phyloP scores from a whole-genome alignment of 2,329 filamentous ascomycete genomes.

The Pseudogymnoascus sp. region DNA sequence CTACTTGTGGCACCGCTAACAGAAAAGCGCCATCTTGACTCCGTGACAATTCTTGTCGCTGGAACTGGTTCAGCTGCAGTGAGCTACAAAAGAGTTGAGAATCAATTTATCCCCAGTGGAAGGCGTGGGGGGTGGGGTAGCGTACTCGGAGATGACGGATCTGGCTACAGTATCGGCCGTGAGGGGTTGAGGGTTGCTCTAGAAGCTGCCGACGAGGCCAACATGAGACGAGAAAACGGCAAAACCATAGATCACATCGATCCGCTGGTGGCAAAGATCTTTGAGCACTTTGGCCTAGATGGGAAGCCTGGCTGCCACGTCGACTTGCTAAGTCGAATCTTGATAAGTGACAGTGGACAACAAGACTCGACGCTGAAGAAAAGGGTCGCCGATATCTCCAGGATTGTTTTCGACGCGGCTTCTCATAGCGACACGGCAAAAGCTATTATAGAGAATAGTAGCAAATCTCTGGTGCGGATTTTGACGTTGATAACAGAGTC shows the following conservation, averaged over 20 bases:
- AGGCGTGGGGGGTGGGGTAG: constrained; percentile 37
- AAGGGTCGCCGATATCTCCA: neutral
- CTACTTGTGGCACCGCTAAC: constrained; percentile 27
- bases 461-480: neutral
- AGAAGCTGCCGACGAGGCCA: neutral
- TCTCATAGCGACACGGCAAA: neutral
- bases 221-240: neutral
- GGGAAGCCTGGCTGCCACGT: neutral
- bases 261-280: neutral
- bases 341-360: neutral
- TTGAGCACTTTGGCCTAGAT: neutral
- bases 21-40: constrained; percentile 14
- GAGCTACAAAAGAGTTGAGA: constrained; percentile 25
- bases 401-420: neutral
- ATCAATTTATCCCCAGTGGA: constrained; percentile 22
- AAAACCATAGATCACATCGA: neutral
- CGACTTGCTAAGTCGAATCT: neutral
- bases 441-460: neutral
- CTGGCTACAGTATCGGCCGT: constrained; percentile 32
- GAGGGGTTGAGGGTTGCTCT: constrained; percentile 1
- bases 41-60: constrained; percentile 32
- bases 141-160: constrained; percentile 36
- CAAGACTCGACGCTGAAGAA: neutral
- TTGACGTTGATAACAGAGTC: neutral
- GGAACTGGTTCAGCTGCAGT: constrained; percentile 37